Conservation (phyloP, 495 filamentous ascomycete genomes). For the Penicillium coprophilum region DNA sequence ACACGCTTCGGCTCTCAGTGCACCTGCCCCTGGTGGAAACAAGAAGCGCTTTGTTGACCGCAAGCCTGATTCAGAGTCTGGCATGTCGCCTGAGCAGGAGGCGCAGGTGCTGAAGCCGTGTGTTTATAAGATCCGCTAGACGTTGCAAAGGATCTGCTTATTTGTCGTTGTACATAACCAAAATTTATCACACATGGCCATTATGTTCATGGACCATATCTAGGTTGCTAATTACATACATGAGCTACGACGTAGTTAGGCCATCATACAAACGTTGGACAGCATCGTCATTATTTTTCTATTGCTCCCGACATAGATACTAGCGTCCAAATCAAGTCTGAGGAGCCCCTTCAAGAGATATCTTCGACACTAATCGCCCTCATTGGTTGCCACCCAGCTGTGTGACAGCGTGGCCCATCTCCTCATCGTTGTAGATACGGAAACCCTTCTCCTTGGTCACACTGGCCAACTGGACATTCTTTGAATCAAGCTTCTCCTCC, state of each 20-base stretch:
- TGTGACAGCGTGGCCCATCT: constrained; percentile 89
- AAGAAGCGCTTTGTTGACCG: constrained; percentile 63
- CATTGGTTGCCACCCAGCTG: constrained; percentile 56
- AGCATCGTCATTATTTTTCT: constrained; percentile 28
- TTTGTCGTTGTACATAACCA: constrained; percentile 9
- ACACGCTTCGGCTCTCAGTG: constrained; percentile 45
- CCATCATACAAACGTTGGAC: constrained; percentile 6
- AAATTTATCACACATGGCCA: background rate
- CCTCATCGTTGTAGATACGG: constrained; percentile 94
- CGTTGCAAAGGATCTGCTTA: background rate
- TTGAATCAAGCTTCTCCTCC: constrained; percentile 98
- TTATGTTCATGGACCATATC: background rate
- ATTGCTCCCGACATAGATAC: constrained; percentile 27
- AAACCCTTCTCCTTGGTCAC: constrained; percentile 98
- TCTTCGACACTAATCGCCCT: constrained; percentile 18
- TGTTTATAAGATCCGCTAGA: constrained; percentile 87
- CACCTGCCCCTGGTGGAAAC: constrained; percentile 35
- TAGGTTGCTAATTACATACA: background rate
- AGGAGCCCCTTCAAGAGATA: constrained; percentile 5
- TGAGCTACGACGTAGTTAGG: background rate
- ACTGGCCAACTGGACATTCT: constrained; percentile 97
- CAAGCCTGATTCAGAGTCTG: constrained; percentile 53
- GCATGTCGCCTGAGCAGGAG: constrained; percentile 53
- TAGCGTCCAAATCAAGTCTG: constrained; percentile 4
- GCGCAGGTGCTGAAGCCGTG: constrained; percentile 86